Evolutionary conservation across 768 basidiomycete species (phyloP), one percentile per base, ranked within the genome.

Genomic region (Hericium coralloides): DNA sequence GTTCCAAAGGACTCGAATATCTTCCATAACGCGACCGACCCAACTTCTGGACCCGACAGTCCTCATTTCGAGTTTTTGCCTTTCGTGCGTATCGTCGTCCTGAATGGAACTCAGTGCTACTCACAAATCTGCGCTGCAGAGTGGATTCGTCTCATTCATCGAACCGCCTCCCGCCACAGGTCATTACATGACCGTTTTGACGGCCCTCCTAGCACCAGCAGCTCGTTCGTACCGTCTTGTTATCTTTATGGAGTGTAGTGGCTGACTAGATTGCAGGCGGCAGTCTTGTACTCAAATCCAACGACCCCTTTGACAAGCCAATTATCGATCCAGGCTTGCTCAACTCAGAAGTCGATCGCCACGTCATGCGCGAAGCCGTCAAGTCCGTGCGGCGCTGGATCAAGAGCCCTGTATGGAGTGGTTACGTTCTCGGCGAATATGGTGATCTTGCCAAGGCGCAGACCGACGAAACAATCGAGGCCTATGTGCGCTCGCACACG

Each of bases 251-350:
- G 31, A 31, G 31, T 31, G 31, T 31, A 31, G 8, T 31, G 31
- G 31, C 31, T 31, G 31, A 31, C 31, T 31, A 31, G 31, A 31
- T 31, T 9, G 6, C 54, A 65, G 66, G 62, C 52, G 69, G 69
- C 12, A 59, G 64, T 38, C 55, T 70, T 12, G 61, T 56, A 6
- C 63, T 70, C 25, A 48, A 55, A 14, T 65, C 63, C 1, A 55
- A 51, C 18, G 58, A 67, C 53, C 64, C 68, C 0, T 67, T 68
- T 58, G 63, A 55, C 43, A 36, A 39, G 4, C 69, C 69, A 2
- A 20, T 60, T 6, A 67, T 70, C 51, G 63, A 70, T 59, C 65
- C 65, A 9, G 57, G 51, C 20, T 31, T 58, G 9, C 58, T 58
- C 45, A 43, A 39, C 53, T 38, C 58, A 2, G 17, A 8, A 14